Base-by-base conservation (phyloP, 495 filamentous ascomycete genomes). In the Penicillium parvum region DNA sequence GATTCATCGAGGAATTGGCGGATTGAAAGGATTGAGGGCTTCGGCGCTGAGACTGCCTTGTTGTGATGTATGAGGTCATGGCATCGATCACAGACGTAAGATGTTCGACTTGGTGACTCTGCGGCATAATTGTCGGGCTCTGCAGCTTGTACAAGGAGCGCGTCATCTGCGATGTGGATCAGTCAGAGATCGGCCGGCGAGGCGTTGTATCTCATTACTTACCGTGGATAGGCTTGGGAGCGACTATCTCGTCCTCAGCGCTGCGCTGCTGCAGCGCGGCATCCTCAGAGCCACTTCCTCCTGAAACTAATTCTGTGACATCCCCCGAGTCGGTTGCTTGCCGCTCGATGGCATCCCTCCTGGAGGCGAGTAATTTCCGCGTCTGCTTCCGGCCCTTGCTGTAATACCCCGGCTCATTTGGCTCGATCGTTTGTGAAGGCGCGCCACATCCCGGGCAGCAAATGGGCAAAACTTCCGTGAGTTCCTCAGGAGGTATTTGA, bases 381-480 rank as follows among this genome's bases (percentile, higher is more conserved):
- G 51, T 59, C 37, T 63, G 55, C 52, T 73, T 83, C 53, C 82
- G 76, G 21, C 47, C 65, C 21, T 73, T 49, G 51, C 77, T 67
- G 64, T 86, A 96, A 65, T 81, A 96, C 29, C 92, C 92, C 1
- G 90, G 77, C 51, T 84, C 74, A 23, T 78, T 60, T n/a, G 83
- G 73, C 16, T 81, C 73, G 2, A 79, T 49, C 0, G 75, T 84
- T 55, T 97, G 92, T 35, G 84, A 76, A 43, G 84, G 77, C 21
- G 91, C 94, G 33, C 92, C 92, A 60, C 92, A 99, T 40, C 92
- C 92, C 15, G 85, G 80, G 58, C 92, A 99, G 52, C 59, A 72
- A 4, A 65, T 8, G 2, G 71, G 69, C 5, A 72, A 43, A 12
- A 49, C 16, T 26, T 61, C 45, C 5, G 48, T 40, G 1, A 54